Conservation (phyloP, 2,329 filamentous ascomycete species). For the Triangularia verruculosa region DNA sequence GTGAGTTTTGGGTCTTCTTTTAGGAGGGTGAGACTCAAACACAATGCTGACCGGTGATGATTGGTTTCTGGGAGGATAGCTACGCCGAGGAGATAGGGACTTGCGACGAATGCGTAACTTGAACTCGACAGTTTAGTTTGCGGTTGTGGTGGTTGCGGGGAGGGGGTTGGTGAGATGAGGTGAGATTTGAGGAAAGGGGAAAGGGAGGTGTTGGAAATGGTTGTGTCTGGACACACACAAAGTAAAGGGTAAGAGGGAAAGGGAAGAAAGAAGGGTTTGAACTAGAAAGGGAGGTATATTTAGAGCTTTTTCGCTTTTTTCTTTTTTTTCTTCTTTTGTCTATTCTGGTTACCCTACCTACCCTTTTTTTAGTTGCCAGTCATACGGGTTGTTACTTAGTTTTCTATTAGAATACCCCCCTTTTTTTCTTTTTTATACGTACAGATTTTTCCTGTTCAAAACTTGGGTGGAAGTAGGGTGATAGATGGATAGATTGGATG, state of each 20-base stretch:
- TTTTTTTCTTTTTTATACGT: not conserved
- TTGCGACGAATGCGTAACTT: constrained; percentile 32
- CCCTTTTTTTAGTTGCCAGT: not conserved
- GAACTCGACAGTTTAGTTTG: not conserved
- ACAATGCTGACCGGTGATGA: constrained; percentile 2
- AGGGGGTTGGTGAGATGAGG: not conserved
- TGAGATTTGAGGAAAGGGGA: too few relatives aligned
- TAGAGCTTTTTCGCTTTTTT: not conserved
- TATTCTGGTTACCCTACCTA: too few relatives aligned
- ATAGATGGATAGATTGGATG: not conserved
- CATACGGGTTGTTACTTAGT: not conserved
- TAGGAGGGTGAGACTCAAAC: not conserved
- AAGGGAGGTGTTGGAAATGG: not conserved
- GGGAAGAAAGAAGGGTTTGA: not conserved
- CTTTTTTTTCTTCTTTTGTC: not conserved
- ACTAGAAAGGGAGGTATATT: not conserved
- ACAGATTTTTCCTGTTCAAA: not conserved
- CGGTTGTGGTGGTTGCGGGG: not conserved
- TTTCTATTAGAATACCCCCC: not conserved
- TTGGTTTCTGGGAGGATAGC: constrained; percentile 31
- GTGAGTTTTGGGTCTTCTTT: constrained; percentile 35
- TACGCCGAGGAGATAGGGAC: constrained; percentile 46
- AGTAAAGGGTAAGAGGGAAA: not conserved
- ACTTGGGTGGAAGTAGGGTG: not conserved
- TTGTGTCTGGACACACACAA: not conserved